Conservation (phyloP, 1,284 basidiomycete genomes). For the Sphaerobolus stellatus region DNA sequence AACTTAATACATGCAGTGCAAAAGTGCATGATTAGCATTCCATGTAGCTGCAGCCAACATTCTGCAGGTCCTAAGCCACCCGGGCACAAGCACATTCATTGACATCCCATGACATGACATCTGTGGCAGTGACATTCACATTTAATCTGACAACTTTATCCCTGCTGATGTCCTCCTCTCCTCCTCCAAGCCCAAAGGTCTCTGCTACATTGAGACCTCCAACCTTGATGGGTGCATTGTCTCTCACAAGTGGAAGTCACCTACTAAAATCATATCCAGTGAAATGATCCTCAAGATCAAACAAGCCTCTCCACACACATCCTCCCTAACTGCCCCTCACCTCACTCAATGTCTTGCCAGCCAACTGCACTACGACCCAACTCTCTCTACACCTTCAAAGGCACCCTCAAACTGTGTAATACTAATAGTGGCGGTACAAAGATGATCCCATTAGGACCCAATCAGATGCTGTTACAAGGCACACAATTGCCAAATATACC, state of each 20-base stretch:
- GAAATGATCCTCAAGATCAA: constrained; percentile 99
- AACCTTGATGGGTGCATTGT: constrained; percentile 96
- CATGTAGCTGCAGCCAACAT: neutral
- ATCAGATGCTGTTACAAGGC: constrained; percentile 91
- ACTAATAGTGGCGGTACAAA: constrained; percentile 2
- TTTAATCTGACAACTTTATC: constrained; percentile 93
- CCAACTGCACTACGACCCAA: constrained; percentile 89
- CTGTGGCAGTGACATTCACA: constrained; percentile 86
- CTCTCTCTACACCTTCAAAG: constrained; percentile 94
- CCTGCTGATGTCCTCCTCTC: constrained; percentile 91
- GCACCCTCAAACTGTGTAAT: constrained; percentile 40
- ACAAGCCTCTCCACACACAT: constrained; percentile 85
- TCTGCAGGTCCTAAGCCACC: constrained; percentile 18
- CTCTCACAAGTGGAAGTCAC: constrained; percentile 13
- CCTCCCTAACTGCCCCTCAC: constrained; percentile 75
- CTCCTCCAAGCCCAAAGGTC: constrained; percentile 93
- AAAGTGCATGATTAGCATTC: constrained; percentile 60
- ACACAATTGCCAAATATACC: constrained; percentile 96
- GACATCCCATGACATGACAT: constrained; percentile 88
- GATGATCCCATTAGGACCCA: constrained; percentile 84
- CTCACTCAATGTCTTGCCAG: constrained; percentile 77
- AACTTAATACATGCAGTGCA: constrained; percentile 83
- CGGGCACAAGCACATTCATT: constrained; percentile 64
- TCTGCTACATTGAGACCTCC: constrained; percentile 97
- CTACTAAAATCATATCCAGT: constrained; percentile 10